Percentiles rank a stretch among this genome's conserved stretches.
Evolutionary conservation across 768 basidiomycete genomes (phyloP).

Genomic region (Tylopilus cervinicoccineus): DNA sequence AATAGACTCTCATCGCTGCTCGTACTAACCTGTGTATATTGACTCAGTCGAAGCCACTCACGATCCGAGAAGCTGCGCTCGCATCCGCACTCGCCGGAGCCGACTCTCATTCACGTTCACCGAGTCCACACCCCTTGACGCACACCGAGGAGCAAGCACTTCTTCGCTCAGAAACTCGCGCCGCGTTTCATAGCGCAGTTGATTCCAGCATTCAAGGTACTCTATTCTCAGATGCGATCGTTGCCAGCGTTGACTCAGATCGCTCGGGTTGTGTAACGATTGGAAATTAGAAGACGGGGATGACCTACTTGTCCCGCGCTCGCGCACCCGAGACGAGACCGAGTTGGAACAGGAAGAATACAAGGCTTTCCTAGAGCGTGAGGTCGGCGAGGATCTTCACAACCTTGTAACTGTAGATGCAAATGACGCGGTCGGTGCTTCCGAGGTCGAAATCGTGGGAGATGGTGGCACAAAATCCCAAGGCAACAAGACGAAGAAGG

Average conservation of each 20-base stretch:
- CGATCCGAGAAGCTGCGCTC: slow-evolving; percentile 69
- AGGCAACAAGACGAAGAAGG: slow-evolving; percentile 34
- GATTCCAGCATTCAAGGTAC: slow-evolving; percentile 13
- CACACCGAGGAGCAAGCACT: slow-evolving; percentile 74
- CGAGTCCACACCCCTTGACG: slow-evolving; percentile 55
- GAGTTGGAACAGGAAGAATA: slow-evolving; percentile 86
- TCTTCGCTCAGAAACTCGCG: slow-evolving; percentile 78
- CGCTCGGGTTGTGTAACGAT: not conserved
- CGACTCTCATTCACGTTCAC: slow-evolving; percentile 49
- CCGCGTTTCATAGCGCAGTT: slow-evolving; percentile 65
- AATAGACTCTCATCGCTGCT: not conserved
- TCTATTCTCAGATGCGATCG: not conserved
- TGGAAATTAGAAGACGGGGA: slow-evolving; percentile 48
- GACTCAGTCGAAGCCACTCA: slow-evolving; percentile 63
- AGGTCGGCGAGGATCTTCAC: slow-evolving; percentile 72
- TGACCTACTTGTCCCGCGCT: slow-evolving; percentile 68
- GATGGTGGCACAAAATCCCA: slow-evolving; percentile 25
- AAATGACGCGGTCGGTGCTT: slow-evolving; percentile 10
- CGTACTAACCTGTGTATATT: not conserved
- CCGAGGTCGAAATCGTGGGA: slow-evolving; percentile 25
- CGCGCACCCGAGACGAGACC: slow-evolving; percentile 73
- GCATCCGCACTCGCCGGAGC: slow-evolving; percentile 51
- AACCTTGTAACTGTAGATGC: slow-evolving; percentile 56
- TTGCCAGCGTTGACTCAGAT: not conserved
- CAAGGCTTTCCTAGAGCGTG: slow-evolving; percentile 70